Base-by-base conservation (phyloP, 257 asterid genomes). In the Voacanga thouarsii region DNA sequence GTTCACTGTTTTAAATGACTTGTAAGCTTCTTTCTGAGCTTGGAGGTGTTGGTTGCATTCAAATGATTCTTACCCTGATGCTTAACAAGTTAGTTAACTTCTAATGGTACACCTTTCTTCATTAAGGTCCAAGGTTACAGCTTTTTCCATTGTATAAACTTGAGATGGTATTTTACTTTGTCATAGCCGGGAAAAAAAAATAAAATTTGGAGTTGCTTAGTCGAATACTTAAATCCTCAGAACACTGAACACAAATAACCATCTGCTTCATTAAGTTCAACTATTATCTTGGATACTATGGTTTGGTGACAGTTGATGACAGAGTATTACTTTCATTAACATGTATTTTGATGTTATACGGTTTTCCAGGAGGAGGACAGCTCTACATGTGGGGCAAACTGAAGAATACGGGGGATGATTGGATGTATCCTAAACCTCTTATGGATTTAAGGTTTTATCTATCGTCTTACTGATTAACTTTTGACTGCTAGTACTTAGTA, bases 381-480 rank as follows among this genome's bases (percentile, higher is more conserved):
- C 92, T 96, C 76, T 93, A 92, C 94, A 96, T 96, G 97, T 93
- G 99, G 99, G 99, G 99, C 80, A 96, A 96, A 83, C 82, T 96
- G 73, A 96, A 93, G 91, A 87, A 24, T 85, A 86, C 87, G 18
- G 99, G 99, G 80, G 99, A 96, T 83, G 98, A 96, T 77, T 93
- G 92, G 96, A 96, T 96, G 99, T 96, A 96, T 88, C 99, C 99
- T 30, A 96, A 96, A 87, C 97, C 99, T 77, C 91, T 89, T 60
- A 81, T 96, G 97, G 99, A 96, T 84, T 88, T 96, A 83, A 96
- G 97, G 99, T 96, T 78, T 63, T 85, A 76, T 71, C 82, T 77
- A 70, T 66, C 67, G 72, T 67, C 51, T 69, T n/a, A 26, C 50
- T 21, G 12, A 57, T 51, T 37, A 53, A 50, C 56, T 39, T 60